A percentile compares a stretch with the other conserved stretches of the same genome.
Evolutionary conservation across 257 asterid genomes (phyloP).

Genomic region (Cruciata laevipes): DNA sequence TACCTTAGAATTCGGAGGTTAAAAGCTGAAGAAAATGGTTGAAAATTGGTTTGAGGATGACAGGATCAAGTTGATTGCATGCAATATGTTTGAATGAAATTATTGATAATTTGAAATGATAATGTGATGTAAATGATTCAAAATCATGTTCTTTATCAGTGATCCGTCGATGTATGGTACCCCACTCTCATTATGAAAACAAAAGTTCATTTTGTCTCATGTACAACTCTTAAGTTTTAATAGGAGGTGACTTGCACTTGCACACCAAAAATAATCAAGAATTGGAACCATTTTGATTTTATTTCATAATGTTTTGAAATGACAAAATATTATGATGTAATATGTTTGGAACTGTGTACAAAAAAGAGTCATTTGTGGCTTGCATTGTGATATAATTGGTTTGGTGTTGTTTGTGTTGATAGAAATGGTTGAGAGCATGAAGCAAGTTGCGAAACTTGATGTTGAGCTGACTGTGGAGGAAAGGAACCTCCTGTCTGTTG

Average conservation of each 20-base stretch:
- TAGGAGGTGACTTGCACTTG: not conserved
- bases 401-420: not conserved
- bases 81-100: not conserved
- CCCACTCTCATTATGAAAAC: not conserved
- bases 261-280: not conserved
- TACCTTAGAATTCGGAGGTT: not conserved
- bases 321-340: too few relatives aligned
- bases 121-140: not conserved
- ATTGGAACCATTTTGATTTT: not conserved
- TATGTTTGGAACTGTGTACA: too few relatives aligned
- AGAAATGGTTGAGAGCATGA: conserved; percentile 96
- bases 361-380: too few relatives aligned
- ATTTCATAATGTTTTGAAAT: too few relatives aligned
- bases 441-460: conserved; percentile 64
- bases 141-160: not conserved
- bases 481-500: conserved; percentile 90
- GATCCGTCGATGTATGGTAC: not conserved
- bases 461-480: conserved; percentile 87
- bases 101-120: too few relatives aligned
- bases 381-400: not conserved
- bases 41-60: not conserved
- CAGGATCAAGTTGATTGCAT: not conserved
- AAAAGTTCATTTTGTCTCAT: not conserved
- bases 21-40: not conserved
- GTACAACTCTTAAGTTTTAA: not conserved